These are phyloP conservation scores for Mortierella claussenii DNA, from an alignment of 192 early-diverging fungal species.

Conservation along the genomic window DNA sequence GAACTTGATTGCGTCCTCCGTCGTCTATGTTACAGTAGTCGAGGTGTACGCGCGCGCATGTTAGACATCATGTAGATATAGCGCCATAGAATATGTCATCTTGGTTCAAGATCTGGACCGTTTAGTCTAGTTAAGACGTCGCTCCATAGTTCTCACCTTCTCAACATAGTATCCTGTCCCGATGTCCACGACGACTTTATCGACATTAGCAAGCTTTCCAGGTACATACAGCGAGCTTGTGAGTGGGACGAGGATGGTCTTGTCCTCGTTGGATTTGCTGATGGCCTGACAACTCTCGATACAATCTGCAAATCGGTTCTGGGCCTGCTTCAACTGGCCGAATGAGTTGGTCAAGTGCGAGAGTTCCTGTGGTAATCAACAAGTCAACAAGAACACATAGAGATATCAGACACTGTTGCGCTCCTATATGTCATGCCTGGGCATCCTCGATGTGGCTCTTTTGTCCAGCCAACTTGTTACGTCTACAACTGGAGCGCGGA, in stretches of 20 bases:
- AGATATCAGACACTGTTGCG: too few relatives aligned
- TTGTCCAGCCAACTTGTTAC: too few relatives aligned
- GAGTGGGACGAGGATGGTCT: constrained; percentile 79
- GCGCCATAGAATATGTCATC: too few relatives aligned
- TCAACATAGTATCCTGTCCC: constrained; percentile 97
- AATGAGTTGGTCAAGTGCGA: constrained; percentile 86
- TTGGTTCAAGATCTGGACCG: too few relatives aligned
- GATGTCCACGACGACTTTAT: constrained; percentile 93
- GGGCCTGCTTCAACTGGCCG: constrained; percentile 87
- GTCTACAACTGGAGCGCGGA: too few relatives aligned
- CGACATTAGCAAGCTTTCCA: constrained; percentile 81
- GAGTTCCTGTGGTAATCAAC: constrained; percentile 72
- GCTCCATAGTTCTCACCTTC: too few relatives aligned
- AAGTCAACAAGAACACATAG: background rate
- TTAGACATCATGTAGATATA: too few relatives aligned
- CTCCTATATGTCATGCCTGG: too few relatives aligned
- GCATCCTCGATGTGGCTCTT: too few relatives aligned
- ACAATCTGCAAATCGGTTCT: constrained; percentile 87
- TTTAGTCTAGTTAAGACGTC: too few relatives aligned
- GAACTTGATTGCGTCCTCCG: constrained; percentile 83
- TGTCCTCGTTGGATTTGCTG: constrained; percentile 59
- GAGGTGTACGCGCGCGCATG: too few relatives aligned
- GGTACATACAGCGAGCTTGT: constrained; percentile 93
- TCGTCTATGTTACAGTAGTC: constrained; percentile 54
- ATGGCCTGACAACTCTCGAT: constrained; percentile 75